Evolutionary conservation across 495 filamentous ascomycete genomes (phyloP).

Genomic region (Aspergillus baeticus): DNA sequence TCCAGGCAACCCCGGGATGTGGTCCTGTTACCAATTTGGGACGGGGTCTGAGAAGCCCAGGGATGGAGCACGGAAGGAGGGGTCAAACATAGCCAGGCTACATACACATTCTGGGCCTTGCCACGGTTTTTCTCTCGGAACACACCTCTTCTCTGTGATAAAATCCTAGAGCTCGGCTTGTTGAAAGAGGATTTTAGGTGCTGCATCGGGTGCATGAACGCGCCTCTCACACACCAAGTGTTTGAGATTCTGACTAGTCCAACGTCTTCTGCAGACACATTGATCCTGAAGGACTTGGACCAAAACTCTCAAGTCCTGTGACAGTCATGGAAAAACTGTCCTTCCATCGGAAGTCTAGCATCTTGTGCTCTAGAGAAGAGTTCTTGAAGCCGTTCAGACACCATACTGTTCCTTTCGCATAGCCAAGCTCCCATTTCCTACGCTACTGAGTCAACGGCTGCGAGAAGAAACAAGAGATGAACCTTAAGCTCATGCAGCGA

Average conservation of each 20-base stretch:
- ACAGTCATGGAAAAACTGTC: too few relatives aligned
- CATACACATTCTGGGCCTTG: too few relatives aligned
- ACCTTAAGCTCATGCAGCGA: constrained; percentile 4
- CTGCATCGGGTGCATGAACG: constrained; percentile 12
- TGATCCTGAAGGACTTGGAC: too few relatives aligned
- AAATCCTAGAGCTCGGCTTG: too few relatives aligned
- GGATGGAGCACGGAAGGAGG: background rate
- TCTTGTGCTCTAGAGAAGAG: too few relatives aligned
- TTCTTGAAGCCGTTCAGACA: background rate
- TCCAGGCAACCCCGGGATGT: constrained; percentile 13
- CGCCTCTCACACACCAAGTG: constrained; percentile 14
- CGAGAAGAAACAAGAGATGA: background rate
- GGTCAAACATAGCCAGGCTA: background rate
- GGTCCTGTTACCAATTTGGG: constrained; percentile 10
- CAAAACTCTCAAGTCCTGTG: too few relatives aligned
- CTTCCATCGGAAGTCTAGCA: too few relatives aligned
- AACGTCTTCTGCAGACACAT: background rate
- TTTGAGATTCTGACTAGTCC: constrained; percentile 19
- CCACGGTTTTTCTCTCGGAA: too few relatives aligned
- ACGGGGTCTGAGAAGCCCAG: too few relatives aligned
- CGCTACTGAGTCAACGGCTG: constrained; percentile 1
- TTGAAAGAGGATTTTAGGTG: background rate
- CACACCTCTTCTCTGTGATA: too few relatives aligned
- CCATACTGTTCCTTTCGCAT: background rate
- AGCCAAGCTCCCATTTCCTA: background rate